Evolutionary conservation across 2,329 filamentous ascomycete species (phyloP).

Genomic region (Claviceps quebecensis): DNA sequence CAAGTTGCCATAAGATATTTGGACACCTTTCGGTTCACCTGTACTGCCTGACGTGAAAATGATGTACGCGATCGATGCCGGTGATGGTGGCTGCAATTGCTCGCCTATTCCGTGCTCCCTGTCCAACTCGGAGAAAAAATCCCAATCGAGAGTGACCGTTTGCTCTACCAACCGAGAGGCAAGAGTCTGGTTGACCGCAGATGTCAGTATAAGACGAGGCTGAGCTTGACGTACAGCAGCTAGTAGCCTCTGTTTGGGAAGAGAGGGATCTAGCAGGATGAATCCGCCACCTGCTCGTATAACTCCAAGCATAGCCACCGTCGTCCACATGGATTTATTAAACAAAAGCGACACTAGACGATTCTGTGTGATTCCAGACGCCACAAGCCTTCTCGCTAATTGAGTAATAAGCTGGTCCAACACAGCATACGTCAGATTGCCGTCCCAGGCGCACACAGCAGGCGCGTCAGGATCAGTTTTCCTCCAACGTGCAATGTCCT

Average conservation of each 20-base stretch:
- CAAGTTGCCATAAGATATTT: background rate
- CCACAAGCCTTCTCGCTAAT: slow-evolving; percentile 25
- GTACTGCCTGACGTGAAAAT: slow-evolving; percentile 13
- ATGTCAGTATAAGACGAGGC: background rate
- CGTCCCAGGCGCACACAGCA: slow-evolving; percentile 36
- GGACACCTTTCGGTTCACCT: slow-evolving; percentile 12
- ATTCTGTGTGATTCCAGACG: slow-evolving; percentile 16
- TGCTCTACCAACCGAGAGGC: background rate
- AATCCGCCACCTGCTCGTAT: slow-evolving; percentile 36
- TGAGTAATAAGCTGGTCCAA: slow-evolving; percentile 27
- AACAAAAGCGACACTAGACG: slow-evolving; percentile 32
- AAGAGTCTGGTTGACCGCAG: background rate
- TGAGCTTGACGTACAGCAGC: background rate
- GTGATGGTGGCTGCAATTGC: background rate
- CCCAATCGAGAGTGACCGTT: background rate
- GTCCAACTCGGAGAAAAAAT: background rate
- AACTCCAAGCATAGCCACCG: slow-evolving; percentile 29
- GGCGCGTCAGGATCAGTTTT: slow-evolving; percentile 21
- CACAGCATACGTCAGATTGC: slow-evolving; percentile 30
- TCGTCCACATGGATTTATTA: slow-evolving; percentile 33
- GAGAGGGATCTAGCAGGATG: slow-evolving; percentile 31
- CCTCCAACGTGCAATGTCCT: slow-evolving; percentile 27
- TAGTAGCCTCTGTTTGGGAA: slow-evolving; percentile 23
- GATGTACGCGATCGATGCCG: slow-evolving; percentile 7
- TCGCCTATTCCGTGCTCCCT: background rate